Percentiles rank a stretch among this genome's conserved stretches.
Evolutionary conservation across 495 filamentous ascomycete genomes (phyloP).

Genomic region (Podospora pseudoanserina): DNA sequence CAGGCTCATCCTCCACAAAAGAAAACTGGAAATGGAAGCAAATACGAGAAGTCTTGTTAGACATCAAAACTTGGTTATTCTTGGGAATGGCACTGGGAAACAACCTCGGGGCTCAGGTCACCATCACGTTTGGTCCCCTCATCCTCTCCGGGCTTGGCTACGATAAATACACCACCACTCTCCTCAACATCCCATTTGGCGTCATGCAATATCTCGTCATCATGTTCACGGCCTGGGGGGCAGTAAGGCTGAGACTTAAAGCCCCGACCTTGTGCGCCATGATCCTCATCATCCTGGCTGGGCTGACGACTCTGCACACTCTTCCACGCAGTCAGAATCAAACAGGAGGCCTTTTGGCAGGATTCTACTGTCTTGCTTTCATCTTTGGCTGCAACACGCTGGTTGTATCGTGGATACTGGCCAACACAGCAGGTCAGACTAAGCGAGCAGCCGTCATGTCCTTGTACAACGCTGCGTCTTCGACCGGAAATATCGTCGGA

Average conservation of each 20-base stretch:
- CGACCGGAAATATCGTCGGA: conserved; percentile 64
- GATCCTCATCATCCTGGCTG: conserved; percentile 54
- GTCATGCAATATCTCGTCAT: conserved; percentile 54
- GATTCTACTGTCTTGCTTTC: conserved; percentile 62
- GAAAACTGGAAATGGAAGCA: conserved; percentile 46
- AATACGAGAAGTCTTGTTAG: conserved; percentile 38
- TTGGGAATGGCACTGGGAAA: conserved; percentile 53
- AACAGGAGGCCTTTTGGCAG: conserved; percentile 47
- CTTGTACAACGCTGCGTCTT: conserved; percentile 58
- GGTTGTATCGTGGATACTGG: conserved; percentile 47
- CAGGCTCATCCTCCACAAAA: conserved; percentile 52
- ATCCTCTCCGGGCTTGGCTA: conserved; percentile 60
- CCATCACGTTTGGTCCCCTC: conserved; percentile 57
- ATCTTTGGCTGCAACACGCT: conserved; percentile 53
- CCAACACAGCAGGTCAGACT: conserved; percentile 68
- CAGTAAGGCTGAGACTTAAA: conserved; percentile 50
- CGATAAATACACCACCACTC: conserved; percentile 55
- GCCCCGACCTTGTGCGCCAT: conserved; percentile 46
- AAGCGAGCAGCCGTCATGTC: conserved; percentile 54
- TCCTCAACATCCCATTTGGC: conserved; percentile 64
- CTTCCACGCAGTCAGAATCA: conserved; percentile 41
- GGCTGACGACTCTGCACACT: conserved; percentile 54
- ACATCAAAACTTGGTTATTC: conserved; percentile 49
- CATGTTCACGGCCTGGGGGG: conserved; percentile 52
- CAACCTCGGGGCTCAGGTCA: conserved; percentile 60